These are phyloP conservation scores for Spergularia azorica DNA, from an alignment of 179 eudicot genomes.

Conservation along the genomic window DNA sequence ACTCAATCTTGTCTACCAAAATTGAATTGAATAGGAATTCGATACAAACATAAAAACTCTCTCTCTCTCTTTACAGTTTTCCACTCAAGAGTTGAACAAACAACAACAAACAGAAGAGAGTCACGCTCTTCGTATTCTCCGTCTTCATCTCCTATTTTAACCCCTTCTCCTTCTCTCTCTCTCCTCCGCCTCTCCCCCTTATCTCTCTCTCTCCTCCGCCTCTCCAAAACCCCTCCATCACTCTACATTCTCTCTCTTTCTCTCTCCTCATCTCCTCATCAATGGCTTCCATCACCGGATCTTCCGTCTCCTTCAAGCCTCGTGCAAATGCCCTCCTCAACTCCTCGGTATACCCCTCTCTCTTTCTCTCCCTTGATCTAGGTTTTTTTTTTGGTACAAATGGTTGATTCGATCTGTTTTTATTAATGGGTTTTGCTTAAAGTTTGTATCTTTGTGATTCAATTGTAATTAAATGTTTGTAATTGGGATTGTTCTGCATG, in stretches of 20 bases:
- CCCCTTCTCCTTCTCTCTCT: not conserved
- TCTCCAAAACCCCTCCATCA: not conserved
- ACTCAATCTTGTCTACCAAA: no score
- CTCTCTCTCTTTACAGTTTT: no score
- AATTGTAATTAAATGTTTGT: no score
- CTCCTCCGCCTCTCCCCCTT: slow-evolving; percentile 19
- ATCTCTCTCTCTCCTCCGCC: slow-evolving; percentile 11
- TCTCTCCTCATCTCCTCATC: not conserved
- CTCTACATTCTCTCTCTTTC: not conserved
- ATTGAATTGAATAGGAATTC: no score
- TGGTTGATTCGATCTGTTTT: not conserved
- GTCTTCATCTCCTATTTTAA: slow-evolving; percentile 32
- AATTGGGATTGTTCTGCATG: no score
- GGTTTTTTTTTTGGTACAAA: not conserved
- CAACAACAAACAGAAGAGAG: not conserved
- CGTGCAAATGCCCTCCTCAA: slow-evolving; percentile 6
- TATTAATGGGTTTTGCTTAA: not conserved
- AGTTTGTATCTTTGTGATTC: not conserved
- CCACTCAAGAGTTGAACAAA: no score
- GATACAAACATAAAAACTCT: no score
- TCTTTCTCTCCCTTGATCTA: not conserved
- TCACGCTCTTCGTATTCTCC: slow-evolving; percentile 44
- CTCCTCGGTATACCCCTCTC: slow-evolving; percentile 26
- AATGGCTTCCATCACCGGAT: slow-evolving; percentile 46
- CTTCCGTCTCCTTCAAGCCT: slow-evolving; percentile 29